Evolutionary conservation across 495 filamentous ascomycete genomes (phyloP).

Genomic region (Polyplosphaeria fusca): DNA sequence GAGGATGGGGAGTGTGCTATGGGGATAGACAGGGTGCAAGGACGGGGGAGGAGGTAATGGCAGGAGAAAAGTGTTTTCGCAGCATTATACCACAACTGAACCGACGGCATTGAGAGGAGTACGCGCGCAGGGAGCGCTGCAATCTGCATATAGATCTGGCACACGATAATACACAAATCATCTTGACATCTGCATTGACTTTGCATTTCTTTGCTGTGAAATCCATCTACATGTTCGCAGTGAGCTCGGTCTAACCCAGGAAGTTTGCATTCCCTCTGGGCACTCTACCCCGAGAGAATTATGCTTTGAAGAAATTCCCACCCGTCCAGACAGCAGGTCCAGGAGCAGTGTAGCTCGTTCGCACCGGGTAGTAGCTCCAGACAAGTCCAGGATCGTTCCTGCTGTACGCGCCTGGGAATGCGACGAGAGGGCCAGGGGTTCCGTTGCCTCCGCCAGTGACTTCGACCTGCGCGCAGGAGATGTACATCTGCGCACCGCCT

Average conservation of each 20-base stretch:
- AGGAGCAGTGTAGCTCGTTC: constrained; percentile 26
- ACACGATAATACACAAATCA: no score
- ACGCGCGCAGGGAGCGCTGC: not conserved
- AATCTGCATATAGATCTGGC: no score
- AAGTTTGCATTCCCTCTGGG: no score
- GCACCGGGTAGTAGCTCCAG: constrained; percentile 22
- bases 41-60: not conserved
- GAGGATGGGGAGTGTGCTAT: not conserved
- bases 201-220: no score
- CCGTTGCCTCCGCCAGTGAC: constrained; percentile 32
- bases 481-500: constrained; percentile 36
- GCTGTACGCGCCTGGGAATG: constrained; percentile 30
- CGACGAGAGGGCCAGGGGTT: constrained; percentile 21
- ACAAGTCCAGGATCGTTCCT: constrained; percentile 21
- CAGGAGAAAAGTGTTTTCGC: not conserved
- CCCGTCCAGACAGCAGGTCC: constrained; percentile 32
- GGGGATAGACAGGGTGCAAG: not conserved
- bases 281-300: no score
- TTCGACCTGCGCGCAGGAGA: constrained; percentile 34
- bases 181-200: no score
- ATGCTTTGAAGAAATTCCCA: no score
- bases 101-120: not conserved
- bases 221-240: no score
- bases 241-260: no score
- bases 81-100: not conserved